Evolutionary conservation across 805 yeast species (phyloP).

Genomic region (Wickerhamiella brachini): DNA sequence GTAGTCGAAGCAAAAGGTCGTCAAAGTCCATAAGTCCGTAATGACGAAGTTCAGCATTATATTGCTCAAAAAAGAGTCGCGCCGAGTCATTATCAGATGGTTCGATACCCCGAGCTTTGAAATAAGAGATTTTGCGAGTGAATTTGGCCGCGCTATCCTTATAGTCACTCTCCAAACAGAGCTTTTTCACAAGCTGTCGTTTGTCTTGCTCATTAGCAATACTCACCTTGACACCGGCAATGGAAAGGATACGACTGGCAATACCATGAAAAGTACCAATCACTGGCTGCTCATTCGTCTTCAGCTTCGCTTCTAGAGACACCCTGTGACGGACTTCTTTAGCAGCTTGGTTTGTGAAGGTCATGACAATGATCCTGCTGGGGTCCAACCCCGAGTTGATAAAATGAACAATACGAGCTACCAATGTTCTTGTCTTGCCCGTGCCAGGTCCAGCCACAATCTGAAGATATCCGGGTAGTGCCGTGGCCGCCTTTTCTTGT

Average conservation of each 20-base stretch:
- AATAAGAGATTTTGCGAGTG: neutral
- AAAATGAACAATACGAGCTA: conserved; percentile 64
- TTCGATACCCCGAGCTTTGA: neutral
- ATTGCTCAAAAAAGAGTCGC: conserved; percentile 32
- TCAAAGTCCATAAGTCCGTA: conserved; percentile 60
- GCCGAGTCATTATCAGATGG: neutral
- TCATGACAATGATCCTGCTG: conserved; percentile 59
- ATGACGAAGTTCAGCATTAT: conserved; percentile 34
- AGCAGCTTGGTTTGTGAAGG: conserved; percentile 90
- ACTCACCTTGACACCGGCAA: conserved; percentile 35
- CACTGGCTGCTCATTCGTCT: conserved; percentile 29
- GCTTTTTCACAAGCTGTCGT: conserved; percentile 6
- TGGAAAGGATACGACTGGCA: conserved; percentile 47
- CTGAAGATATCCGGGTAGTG: conserved; percentile 33
- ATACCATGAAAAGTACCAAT: conserved; percentile 89
- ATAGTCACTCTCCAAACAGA: neutral
- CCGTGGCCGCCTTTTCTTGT: conserved; percentile 34
- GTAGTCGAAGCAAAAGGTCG: conserved; percentile 52
- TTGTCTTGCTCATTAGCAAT: conserved; percentile 58
- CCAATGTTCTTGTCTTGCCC: conserved; percentile 71
- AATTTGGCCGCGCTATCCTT: neutral
- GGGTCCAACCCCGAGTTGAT: conserved; percentile 43
- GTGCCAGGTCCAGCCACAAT: conserved; percentile 58
- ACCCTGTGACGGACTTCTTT: conserved; percentile 66
- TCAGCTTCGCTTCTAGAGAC: neutral